phyloP scores from a whole-genome alignment of 306 rosid species.

The Acacia melanoxylon region DNA sequence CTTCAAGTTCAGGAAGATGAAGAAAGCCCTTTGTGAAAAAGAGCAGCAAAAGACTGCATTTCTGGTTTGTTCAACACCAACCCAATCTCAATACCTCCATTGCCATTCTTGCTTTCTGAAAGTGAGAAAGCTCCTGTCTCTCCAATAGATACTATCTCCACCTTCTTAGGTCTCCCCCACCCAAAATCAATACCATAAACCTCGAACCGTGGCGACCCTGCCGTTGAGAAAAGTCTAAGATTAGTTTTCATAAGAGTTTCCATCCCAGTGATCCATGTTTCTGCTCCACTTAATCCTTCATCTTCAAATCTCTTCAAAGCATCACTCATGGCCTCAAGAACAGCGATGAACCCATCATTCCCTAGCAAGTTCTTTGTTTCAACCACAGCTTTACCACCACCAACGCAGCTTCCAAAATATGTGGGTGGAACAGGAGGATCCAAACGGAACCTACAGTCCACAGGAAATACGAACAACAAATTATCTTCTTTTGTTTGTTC shows the following conservation, averaged over 20 bases:
- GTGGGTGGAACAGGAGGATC: not conserved
- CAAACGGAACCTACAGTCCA: not conserved
- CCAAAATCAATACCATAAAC: conserved; percentile 30
- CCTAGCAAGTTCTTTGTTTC: not conserved
- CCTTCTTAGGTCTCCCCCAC: not conserved
- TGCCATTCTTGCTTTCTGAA: not conserved
- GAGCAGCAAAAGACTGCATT: conserved; percentile 6
- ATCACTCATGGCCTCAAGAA: not conserved
- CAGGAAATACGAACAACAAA: not conserved
- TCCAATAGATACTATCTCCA: not conserved
- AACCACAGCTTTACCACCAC: not conserved
- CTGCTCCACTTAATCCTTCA: conserved; percentile 7
- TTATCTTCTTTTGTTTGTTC: not conserved
- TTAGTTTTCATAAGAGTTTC: not conserved
- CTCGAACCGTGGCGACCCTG: conserved; percentile 40
- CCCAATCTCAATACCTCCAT: conserved; percentile 26
- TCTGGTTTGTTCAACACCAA: not conserved
- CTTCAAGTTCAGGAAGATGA: too few species aligned
- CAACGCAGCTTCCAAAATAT: not conserved
- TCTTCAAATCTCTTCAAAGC: conserved; percentile 1
- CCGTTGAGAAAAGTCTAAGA: not conserved
- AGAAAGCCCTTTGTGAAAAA: not conserved
- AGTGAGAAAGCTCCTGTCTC: not conserved
- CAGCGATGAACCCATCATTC: not conserved
- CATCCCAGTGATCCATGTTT: not conserved